Conservation (phyloP, 129 eudicot genomes). For the Flaveria robusta region DNA sequence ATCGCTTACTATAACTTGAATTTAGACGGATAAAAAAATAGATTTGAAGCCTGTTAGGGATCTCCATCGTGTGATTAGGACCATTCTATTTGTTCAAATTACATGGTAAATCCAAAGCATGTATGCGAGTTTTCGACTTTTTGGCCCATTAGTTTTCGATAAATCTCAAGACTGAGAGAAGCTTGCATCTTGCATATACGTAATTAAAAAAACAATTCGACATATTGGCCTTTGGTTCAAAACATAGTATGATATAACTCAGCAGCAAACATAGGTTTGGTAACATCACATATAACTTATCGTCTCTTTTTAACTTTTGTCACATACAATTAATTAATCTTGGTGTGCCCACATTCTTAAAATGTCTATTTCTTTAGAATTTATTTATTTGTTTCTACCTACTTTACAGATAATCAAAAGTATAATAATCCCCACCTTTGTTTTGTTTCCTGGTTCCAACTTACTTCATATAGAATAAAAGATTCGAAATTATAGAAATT, state of each 20-base stretch:
- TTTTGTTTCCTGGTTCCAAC: constrained; percentile 5
- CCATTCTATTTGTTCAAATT: constrained; percentile 15
- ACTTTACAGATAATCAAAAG: constrained; percentile 20
- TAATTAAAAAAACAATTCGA: constrained; percentile 12
- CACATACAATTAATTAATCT: constrained; percentile 6
- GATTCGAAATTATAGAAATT: background rate
- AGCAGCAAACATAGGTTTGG: constrained; percentile 26
- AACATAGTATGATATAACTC: constrained; percentile 18
- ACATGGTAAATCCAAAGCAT: constrained; percentile 25
- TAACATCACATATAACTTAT: constrained; percentile 16
- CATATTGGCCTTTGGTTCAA: constrained; percentile 15
- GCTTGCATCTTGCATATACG: background rate
- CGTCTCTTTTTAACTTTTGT: constrained; percentile 23
- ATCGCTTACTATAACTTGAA: too few species aligned
- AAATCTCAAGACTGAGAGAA: constrained; percentile 8
- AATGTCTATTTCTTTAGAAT: constrained; percentile 6
- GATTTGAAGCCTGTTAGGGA: too few species aligned
- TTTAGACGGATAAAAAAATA: too few species aligned
- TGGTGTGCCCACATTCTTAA: constrained; percentile 16
- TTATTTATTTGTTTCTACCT: constrained; percentile 10
- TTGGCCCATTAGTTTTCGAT: constrained; percentile 20
- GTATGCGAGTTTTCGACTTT: constrained; percentile 24
- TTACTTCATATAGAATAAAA: background rate
- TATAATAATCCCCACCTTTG: constrained; percentile 8
- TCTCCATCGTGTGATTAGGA: too few species aligned